phyloP scores from a whole-genome alignment of 2,329 filamentous ascomycete genomes.

The Talaromyces sp. region DNA sequence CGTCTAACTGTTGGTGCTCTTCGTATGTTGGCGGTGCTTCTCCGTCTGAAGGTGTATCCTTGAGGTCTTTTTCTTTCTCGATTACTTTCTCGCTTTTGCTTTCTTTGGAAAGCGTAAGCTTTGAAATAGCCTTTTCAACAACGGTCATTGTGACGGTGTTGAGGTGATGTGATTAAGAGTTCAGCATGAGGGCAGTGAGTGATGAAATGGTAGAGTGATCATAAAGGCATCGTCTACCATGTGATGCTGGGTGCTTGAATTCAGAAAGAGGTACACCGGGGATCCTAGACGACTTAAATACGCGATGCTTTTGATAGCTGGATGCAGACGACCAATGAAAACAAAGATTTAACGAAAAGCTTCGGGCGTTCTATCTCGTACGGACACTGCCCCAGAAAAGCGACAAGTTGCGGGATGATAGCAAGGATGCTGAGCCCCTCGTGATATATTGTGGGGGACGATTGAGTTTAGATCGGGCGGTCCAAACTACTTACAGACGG shows the following conservation, averaged over 20 bases:
- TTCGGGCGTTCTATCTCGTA: not conserved
- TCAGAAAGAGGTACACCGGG: not conserved
- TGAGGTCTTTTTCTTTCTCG: not conserved
- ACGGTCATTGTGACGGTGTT: not conserved
- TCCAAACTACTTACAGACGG: not conserved
- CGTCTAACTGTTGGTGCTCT: constrained; percentile 15
- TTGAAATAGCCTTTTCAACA: not conserved
- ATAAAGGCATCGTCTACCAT: not conserved
- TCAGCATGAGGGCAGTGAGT: not conserved
- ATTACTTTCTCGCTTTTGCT: not conserved
- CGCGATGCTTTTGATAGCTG: not conserved
- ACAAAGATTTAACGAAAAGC: not conserved
- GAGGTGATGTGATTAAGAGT: not conserved
- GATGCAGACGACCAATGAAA: not conserved
- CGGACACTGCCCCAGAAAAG: not conserved
- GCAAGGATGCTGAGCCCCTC: not conserved
- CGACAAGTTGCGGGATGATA: not conserved
- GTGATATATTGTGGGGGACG: not conserved
- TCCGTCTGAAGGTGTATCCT: not conserved
- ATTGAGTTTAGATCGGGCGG: not conserved
- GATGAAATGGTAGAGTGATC: not conserved
- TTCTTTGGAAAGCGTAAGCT: not conserved
- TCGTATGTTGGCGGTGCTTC: constrained; percentile 26
- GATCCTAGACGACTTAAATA: not conserved
- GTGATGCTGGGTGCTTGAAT: not conserved